A percentile compares a stretch with the other conserved stretches of the same genome.
phyloP scores from a whole-genome alignment of 2,329 filamentous ascomycete genomes.

The Immersiporthe knoxdaviesiana region DNA sequence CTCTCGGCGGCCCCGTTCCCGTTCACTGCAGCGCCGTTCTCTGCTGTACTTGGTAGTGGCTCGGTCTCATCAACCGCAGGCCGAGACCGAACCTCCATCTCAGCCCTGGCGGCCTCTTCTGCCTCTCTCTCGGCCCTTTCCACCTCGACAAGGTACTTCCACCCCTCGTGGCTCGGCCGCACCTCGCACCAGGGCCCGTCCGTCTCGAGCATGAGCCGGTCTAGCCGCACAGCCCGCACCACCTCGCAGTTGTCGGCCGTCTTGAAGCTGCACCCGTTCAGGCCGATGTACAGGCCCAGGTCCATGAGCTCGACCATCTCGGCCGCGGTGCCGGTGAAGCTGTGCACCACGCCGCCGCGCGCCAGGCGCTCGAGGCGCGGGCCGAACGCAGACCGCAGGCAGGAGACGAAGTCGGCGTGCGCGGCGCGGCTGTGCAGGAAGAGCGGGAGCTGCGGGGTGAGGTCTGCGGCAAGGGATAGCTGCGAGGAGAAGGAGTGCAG shows the following conservation, averaged over 20 bases:
- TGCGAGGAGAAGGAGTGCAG: constrained; percentile 84
- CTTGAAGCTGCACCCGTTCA: constrained; percentile 97
- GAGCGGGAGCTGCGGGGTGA: constrained; percentile 76
- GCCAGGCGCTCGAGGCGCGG: constrained; percentile 66
- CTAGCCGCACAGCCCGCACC: constrained; percentile 76
- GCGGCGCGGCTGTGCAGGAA: constrained; percentile 93
- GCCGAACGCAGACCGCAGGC: constrained; percentile 65
- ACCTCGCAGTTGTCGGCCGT: constrained; percentile 88
- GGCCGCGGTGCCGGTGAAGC: constrained; percentile 85
- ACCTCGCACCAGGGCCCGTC: constrained; percentile 99
- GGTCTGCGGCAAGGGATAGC: constrained; percentile 71
- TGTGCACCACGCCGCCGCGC: constrained; percentile 85
- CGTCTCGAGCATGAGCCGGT: constrained; percentile 89
- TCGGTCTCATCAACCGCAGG: constrained; percentile 9
- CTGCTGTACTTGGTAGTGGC: neutral
- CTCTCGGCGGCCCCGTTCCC: constrained; percentile 24
- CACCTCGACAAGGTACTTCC: constrained; percentile 63
- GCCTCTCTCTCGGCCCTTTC: constrained; percentile 37
- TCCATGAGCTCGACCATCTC: constrained; percentile 83
- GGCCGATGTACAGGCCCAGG: constrained; percentile 85
- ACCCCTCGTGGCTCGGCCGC: constrained; percentile 82
- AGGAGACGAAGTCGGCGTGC: constrained; percentile 77
- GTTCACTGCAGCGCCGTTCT: constrained; percentile 14
- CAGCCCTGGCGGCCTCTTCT: constrained; percentile 25
- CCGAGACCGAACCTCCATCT: constrained; percentile 13